Base-by-base conservation (phyloP, 129 eudicot genomes). In the Chrysanthemum makinoi region DNA sequence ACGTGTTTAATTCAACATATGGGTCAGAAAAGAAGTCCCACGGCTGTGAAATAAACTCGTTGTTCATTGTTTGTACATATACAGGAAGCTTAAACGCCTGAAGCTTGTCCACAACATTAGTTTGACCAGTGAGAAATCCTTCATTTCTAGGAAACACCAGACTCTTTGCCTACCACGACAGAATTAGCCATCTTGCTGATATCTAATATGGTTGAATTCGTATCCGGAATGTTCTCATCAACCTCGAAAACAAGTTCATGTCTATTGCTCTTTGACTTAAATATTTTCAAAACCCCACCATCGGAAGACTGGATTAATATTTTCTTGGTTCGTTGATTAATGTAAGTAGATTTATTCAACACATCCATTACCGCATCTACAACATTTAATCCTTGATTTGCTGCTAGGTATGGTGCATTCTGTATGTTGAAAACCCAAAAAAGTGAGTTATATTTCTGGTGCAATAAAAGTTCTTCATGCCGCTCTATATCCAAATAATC, bases 1-100 rank as follows among this genome's bases (percentile, higher is more conserved):
- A 83, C 0, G 87, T 49, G 72, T 86, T 90, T 18, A 94, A 19
- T 74, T 94, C 96, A 53, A 84, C 84, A 56, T 80, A 79, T 0
- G 99, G 81, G 71, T 94, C 99, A 1, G 97, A 86, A 74, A 90
- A 90, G 86, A 87, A 87, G 71, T 94, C 99, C 95, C 91, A 94
- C 2, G 97, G 83, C 73, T 90, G 97, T 79, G 94, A 80, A 39
- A 83, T 15, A 56, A 87, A 94, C 84, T 94, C 99, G 51, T 94
- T 94, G 30, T 44, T 68, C 88, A 94, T 87, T n/a, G 72, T 19
- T 58, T 80, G 87, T 48, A 87, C 91, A 44, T 87, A 94, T 20
- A 90, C 99, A 0, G 84, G 69, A 16, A 94, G 87, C 75, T 79
- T 72, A 72, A 82, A 86, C 5, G 86, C 83, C 66, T 89, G 95